These are phyloP conservation scores for Nicotiana tabacum DNA, from an alignment of 257 asterid genomes.

Conservation along the genomic window DNA sequence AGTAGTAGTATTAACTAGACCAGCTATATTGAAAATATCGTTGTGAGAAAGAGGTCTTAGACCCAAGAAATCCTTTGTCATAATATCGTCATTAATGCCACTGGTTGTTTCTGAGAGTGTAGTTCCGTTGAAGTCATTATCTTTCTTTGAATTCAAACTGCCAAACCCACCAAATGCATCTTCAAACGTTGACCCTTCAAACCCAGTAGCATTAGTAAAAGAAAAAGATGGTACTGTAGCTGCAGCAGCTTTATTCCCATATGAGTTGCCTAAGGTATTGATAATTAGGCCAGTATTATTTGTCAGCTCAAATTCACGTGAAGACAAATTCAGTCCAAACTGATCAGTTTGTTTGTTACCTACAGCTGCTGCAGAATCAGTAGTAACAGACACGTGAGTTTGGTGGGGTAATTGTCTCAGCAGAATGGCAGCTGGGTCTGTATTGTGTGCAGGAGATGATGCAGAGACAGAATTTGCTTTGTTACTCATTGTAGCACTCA, in stretches of 20 bases:
- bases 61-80: constrained; percentile 85
- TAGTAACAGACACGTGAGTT: constrained; percentile 56
- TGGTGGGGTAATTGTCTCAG: constrained; percentile 40
- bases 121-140: constrained; percentile 16
- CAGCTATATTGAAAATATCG: constrained; percentile 53
- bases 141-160: constrained; percentile 20
- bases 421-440: constrained; percentile 17
- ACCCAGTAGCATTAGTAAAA: constrained; percentile 19
- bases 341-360: constrained; percentile 29
- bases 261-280: constrained; percentile 45
- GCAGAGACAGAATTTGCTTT: constrained; percentile 7
- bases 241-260: constrained; percentile 50
- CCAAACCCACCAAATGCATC: constrained; percentile 48
- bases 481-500: constrained; percentile 49
- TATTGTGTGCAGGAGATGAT: background rate
- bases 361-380: constrained; percentile 1
- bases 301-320: constrained; percentile 48
- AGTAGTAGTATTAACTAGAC: constrained; percentile 21
- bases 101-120: no score
- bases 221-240: constrained; percentile 9
- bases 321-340: constrained; percentile 39
- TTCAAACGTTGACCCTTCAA: constrained; percentile 39
- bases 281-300: constrained; percentile 23
- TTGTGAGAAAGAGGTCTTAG: constrained; percentile 57
- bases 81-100: background rate